Evolutionary conservation across 805 yeast genomes (phyloP).

Genomic region (Allodekkera sacchari): DNA sequence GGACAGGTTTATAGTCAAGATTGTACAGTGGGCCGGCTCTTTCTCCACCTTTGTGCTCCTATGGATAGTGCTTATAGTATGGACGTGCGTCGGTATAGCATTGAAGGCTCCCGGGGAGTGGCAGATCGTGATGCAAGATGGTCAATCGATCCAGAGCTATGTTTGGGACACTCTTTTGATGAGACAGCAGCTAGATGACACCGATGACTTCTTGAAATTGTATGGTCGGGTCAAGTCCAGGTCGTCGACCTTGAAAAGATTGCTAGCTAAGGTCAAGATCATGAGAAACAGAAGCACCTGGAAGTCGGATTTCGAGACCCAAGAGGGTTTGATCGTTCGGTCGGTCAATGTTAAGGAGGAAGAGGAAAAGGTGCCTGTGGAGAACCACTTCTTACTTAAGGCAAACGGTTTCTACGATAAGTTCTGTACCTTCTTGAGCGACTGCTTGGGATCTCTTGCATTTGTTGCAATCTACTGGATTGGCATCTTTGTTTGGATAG

Average conservation of each 20-base stretch:
- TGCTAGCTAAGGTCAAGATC: constrained; percentile 5
- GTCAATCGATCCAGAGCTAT: constrained; percentile 31
- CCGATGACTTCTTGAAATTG: constrained; percentile 18
- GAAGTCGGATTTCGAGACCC: not conserved
- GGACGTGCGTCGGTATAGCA: constrained; percentile 17
- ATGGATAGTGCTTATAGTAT: constrained; percentile 15
- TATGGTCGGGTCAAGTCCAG: constrained; percentile 25
- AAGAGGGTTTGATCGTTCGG: no score
- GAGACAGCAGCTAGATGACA: constrained; percentile 29
- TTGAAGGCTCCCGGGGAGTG: constrained; percentile 25
- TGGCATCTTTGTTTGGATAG: constrained; percentile 31
- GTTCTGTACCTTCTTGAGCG: constrained; percentile 18
- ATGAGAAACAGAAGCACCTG: not conserved
- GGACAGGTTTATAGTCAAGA: constrained; percentile 6
- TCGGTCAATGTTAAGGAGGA: no score
- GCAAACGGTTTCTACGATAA: constrained; percentile 23
- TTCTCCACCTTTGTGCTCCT: constrained; percentile 17
- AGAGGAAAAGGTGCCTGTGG: not conserved
- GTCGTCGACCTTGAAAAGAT: constrained; percentile 14
- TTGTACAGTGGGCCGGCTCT: constrained; percentile 13
- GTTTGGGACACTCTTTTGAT: constrained; percentile 32
- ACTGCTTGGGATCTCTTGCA: constrained; percentile 25
- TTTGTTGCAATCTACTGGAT: constrained; percentile 28
- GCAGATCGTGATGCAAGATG: constrained; percentile 36
- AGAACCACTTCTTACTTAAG: not conserved